Conservation (phyloP, 371 early-diverging fungal genomes). For the Mortierella sp. region DNA sequence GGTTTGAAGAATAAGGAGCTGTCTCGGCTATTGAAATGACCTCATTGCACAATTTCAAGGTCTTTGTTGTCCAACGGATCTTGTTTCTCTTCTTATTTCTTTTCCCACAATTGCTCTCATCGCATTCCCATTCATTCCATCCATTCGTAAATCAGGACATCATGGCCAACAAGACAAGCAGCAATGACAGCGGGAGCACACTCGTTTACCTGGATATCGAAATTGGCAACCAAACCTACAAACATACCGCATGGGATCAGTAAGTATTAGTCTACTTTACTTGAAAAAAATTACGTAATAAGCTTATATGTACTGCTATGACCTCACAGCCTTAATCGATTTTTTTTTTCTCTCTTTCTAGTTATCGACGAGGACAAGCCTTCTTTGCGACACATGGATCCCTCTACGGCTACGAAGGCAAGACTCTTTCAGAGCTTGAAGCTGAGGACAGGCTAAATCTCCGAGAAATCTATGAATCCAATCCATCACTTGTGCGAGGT, state of each 20-base stretch:
- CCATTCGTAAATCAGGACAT: not conserved
- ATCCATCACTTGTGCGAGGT: constrained; percentile 44
- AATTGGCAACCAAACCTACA: constrained; percentile 59
- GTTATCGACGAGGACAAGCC: constrained; percentile 51
- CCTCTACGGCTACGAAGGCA: constrained; percentile 60
- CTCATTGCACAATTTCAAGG: no score
- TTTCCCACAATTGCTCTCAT: no score
- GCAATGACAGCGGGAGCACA: constrained; percentile 2
- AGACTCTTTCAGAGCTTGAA: constrained; percentile 50
- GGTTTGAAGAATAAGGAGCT: no score
- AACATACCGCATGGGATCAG: constrained; percentile 45
- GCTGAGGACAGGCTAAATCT: constrained; percentile 59
- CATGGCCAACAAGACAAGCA: constrained; percentile 10
- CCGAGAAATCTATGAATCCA: constrained; percentile 60
- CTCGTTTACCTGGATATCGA: constrained; percentile 64
- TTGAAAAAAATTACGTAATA: not conserved
- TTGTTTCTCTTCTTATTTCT: no score
- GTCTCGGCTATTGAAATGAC: no score
- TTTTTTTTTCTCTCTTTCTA: not conserved
- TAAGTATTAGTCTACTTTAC: constrained; percentile 33
- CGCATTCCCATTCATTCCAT: not conserved
- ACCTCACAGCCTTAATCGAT: not conserved
- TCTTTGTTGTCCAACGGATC: no score
- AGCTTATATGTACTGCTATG: not conserved
- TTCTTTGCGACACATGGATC: constrained; percentile 62